These are phyloP conservation scores for Naganishia antarctica DNA, from an alignment of 768 basidiomycete genomes.

Conservation along the genomic window DNA sequence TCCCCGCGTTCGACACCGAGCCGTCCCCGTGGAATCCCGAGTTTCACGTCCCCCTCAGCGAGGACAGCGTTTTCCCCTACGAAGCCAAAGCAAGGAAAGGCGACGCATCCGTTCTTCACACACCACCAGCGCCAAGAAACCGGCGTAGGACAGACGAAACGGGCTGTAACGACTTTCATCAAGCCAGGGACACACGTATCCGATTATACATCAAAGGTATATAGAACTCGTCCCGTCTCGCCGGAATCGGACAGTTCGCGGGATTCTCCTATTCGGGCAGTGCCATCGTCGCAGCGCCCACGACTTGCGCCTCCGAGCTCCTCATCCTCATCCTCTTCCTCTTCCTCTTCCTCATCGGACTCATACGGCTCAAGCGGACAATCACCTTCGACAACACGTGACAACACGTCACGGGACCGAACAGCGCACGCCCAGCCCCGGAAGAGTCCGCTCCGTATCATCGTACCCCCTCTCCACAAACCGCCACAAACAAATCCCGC, in stretches of 20 bases:
- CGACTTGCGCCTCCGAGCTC: conserved; percentile 11
- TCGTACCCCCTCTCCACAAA: not conserved
- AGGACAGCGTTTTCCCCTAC: conserved; percentile 34
- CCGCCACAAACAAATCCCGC: no score
- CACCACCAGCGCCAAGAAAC: not conserved
- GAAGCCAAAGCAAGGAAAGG: conserved; percentile 6
- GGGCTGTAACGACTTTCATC: not conserved
- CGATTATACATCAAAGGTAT: no score
- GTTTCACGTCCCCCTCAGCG: conserved; percentile 28
- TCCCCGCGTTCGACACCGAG: conserved; percentile 19
- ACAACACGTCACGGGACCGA: no score
- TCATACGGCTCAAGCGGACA: not conserved
- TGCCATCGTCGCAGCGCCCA: conserved; percentile 1
- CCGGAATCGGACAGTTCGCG: no score
- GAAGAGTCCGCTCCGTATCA: conserved; percentile 4
- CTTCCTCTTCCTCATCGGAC: not conserved
- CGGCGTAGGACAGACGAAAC: not conserved
- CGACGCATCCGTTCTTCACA: conserved; percentile 44
- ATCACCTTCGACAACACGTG: no score
- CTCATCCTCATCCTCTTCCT: not conserved
- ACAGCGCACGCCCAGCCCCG: not conserved
- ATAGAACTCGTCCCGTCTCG: not conserved
- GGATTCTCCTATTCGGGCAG: not conserved
- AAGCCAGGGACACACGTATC: not conserved
- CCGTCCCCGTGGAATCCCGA: conserved; percentile 32